Percentiles rank a stretch among this genome's conserved stretches.
These are phyloP conservation scores for Saururus chinensis DNA, from an alignment of 164 flowering plant genomes.

Conservation along the genomic window DNA sequence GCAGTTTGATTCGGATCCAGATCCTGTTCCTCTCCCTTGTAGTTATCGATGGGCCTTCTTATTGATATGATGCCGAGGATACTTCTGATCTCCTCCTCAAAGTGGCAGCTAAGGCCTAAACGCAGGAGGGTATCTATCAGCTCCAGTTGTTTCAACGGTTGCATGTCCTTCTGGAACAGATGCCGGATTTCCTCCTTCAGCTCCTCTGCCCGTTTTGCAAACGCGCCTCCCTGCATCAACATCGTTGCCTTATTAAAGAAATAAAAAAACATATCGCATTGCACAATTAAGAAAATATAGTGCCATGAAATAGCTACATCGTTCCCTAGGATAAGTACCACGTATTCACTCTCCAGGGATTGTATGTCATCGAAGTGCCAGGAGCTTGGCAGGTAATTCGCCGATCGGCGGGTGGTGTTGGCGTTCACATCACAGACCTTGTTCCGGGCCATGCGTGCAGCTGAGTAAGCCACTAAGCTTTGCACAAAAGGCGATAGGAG, in stretches of 20 bases:
- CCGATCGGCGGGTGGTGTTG: not conserved
- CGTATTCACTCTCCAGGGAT: not conserved
- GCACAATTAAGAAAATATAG: not conserved
- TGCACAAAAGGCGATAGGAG: too few relatives aligned
- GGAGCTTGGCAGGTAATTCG: not conserved
- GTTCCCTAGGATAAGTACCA: not conserved
- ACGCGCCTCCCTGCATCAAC: not conserved
- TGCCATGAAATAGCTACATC: not conserved
- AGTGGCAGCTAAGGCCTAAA: not conserved
- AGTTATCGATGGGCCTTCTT: not conserved
- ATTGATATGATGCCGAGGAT: not conserved
- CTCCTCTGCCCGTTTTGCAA: not conserved
- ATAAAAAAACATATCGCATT: too few relatives aligned
- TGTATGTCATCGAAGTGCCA: not conserved
- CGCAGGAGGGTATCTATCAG: not conserved
- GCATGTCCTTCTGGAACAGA: not conserved
- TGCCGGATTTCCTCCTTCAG: not conserved
- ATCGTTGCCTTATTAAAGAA: too few relatives aligned
- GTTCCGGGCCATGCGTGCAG: too few relatives aligned
- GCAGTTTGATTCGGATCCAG: constrained; percentile 5
- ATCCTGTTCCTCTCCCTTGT: not conserved
- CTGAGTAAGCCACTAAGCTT: too few relatives aligned
- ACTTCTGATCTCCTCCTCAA: not conserved
- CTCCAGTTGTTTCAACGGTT: not conserved
- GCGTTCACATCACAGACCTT: too few relatives aligned